These are phyloP conservation scores for Fusarium begoniae DNA, from an alignment of 2,329 filamentous ascomycete species.

Conservation along the genomic window DNA sequence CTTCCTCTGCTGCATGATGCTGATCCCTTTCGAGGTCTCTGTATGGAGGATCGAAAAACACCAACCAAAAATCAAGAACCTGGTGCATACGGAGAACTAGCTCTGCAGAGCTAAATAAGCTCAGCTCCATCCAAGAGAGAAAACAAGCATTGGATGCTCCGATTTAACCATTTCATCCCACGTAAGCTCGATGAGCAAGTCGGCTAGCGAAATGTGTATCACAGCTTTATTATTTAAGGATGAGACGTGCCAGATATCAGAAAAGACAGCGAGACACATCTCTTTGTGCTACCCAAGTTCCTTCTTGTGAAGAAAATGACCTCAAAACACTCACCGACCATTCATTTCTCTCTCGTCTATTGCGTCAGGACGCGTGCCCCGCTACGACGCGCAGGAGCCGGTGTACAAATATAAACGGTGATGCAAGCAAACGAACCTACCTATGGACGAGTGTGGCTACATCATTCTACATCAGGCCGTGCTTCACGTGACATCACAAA, in stretches of 20 bases:
- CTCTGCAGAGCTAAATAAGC: constrained; percentile 2
- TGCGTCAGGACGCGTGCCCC: constrained; percentile 28
- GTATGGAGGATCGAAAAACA: constrained; percentile 12
- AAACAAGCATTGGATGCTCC: background rate
- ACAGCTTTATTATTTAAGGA: background rate
- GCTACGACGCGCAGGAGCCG: constrained; percentile 19
- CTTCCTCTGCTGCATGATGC: background rate
- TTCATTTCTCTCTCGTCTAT: constrained; percentile 10
- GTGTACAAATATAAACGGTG: constrained; percentile 15
- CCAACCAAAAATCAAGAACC: constrained; percentile 10
- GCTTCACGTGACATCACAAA: constrained; percentile 29
- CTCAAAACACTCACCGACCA: constrained; percentile 18
- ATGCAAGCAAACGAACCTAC: constrained; percentile 21
- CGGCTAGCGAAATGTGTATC: constrained; percentile 9
- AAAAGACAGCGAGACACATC: background rate
- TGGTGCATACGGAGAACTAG: constrained; percentile 1
- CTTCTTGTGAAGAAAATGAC: constrained; percentile 4
- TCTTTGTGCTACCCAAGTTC: background rate
- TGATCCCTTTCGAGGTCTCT: constrained; percentile 13
- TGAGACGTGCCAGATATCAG: constrained; percentile 13
- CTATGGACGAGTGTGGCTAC: constrained; percentile 24
- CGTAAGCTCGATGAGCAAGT: constrained; percentile 21
- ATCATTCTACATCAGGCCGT: constrained; percentile 24
- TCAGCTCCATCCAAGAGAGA: background rate
- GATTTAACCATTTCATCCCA: constrained; percentile 11